These are phyloP conservation scores for Berberis thunbergii DNA, from an alignment of 164 flowering plant species.

Conservation along the genomic window DNA sequence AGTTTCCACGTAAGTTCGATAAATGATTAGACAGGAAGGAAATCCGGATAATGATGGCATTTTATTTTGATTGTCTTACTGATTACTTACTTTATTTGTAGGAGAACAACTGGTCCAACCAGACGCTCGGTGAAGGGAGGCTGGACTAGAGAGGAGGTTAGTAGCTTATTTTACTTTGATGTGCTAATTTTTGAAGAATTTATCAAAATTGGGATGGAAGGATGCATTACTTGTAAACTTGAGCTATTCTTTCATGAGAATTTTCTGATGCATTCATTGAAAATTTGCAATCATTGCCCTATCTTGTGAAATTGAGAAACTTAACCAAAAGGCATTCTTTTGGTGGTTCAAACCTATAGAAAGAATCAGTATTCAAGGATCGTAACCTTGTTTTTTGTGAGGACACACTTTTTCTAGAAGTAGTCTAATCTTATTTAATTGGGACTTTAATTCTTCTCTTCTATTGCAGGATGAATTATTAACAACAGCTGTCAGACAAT, in stretches of 20 bases:
- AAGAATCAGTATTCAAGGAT: no score
- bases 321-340: no score
- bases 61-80: neutral
- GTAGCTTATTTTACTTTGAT: slow-evolving; percentile 2
- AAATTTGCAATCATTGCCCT: no score
- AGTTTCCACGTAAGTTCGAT: no score
- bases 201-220: no score
- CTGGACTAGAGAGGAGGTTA: slow-evolving; percentile 57
- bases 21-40: no score
- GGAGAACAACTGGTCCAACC: slow-evolving; percentile 38
- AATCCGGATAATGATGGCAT: neutral
- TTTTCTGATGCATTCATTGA: no score
- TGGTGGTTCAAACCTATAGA: no score
- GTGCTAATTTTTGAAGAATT: neutral
- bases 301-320: no score
- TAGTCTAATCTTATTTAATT: neutral
- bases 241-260: neutral
- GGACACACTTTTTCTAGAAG: neutral
- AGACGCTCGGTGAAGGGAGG: slow-evolving; percentile 53
- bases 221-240: no score
- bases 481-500: slow-evolving; percentile 25
- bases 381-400: no score
- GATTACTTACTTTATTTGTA: slow-evolving; percentile 5
- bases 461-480: slow-evolving; percentile 38
- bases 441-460: neutral